Base-by-base conservation (phyloP, 257 asterid genomes). In the Forsythia viridissima region DNA sequence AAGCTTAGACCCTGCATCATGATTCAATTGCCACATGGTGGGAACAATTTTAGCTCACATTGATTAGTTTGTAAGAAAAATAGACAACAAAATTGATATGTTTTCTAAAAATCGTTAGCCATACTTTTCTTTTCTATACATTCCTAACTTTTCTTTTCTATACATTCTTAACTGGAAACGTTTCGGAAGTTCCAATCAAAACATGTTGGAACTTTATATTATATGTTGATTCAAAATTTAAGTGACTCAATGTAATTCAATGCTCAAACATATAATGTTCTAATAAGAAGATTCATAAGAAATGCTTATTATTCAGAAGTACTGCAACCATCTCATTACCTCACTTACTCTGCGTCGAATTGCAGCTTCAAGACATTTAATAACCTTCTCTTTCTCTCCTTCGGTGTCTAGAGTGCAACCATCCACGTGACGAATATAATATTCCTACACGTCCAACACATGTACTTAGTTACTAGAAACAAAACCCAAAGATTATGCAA, bases 341-440 rank as follows among this genome's bases (percentile, higher is more conserved):
- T 95, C 98, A 59, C 98, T 93, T 40, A 85, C 88, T 88, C 99
- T 79, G 81, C 99, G 94, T 73, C 87, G 85, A 72, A 95, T 89
- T 8, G 99, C 98, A 79, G 99, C 99, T 87, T 95, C 99, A 41
- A 95, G 96, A 81, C 99, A 95, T 87, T 92, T 95, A 81, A 86
- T 78, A 78, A 91, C 97, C 87, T 84, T 93, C 67, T 92, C 91
- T 84, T 86, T 95, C 88, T 95, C 97, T 66, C 75, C 94, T 77
- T 86, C 89, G 18, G 87, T 84, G 41, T 87, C 90, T n/a, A 91
- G 86, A 9, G 91, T 88, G 92, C 92, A 84, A 38, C 98, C 98
- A 65, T 95, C 96, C 90, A 81, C 87, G 85, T 93, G 97, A 15
- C 98, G 97, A 74, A 95, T 90, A 75, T 80, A 95, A 80, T 95